phyloP scores from a whole-genome alignment of 1,284 basidiomycete species.

The Singerocomus inundabilis region DNA sequence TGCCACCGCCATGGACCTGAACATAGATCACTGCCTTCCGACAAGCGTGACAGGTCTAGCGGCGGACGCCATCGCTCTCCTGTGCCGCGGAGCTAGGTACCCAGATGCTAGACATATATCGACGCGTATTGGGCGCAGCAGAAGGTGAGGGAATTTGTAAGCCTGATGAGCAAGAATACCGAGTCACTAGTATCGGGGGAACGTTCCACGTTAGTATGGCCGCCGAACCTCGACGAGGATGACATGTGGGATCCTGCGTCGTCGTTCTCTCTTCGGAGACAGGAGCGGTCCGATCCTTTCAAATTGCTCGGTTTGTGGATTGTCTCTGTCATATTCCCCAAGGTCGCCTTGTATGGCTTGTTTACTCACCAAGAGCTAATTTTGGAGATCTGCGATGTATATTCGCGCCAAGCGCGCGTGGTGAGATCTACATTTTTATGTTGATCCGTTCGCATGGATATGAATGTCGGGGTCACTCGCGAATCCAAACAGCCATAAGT shows the following conservation, averaged over 20 bases:
- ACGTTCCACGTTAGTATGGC: conserved; percentile 45
- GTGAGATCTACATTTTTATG: conserved; percentile 32
- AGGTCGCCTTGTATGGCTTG: conserved; percentile 28
- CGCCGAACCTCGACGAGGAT: conserved; percentile 32
- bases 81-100: conserved; percentile 27
- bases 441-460: conserved; percentile 27
- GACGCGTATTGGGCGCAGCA: conserved; percentile 42
- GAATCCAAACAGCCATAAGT: conserved; percentile 21
- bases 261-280: conserved; percentile 29
- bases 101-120: conserved; percentile 29
- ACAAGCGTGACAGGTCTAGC: conserved; percentile 8
- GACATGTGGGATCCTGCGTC: conserved; percentile 21
- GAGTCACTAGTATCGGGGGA: conserved; percentile 42
- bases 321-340: conserved; percentile 16
- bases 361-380: conserved; percentile 17
- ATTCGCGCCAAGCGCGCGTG: conserved; percentile 5
- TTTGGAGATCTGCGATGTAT: conserved; percentile 23
- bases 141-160: conserved; percentile 21
- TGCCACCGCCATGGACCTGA: conserved; percentile 40
- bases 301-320: conserved; percentile 20
- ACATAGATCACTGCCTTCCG: conserved; percentile 35
- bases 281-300: conserved; percentile 20
- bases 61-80: conserved; percentile 5
- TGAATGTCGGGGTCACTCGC: conserved; percentile 12
- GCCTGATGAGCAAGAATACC: conserved; percentile 19